Evolutionary conservation across 2,329 filamentous ascomycete genomes (phyloP).

Genomic region (Curvularia eragrostidis): DNA sequence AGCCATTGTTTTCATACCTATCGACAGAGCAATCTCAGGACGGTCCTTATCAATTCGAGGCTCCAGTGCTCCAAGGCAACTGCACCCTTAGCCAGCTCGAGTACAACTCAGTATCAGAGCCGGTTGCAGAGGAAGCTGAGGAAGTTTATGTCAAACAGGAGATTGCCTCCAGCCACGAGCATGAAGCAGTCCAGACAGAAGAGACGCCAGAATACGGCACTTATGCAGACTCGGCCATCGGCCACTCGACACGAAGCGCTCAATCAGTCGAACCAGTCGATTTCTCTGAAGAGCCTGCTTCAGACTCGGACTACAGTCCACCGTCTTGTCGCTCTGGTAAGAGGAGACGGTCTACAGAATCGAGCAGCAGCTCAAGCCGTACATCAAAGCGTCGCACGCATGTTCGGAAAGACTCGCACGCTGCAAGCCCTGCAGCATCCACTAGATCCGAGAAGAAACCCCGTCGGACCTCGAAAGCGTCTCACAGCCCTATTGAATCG

Average conservation of each 20-base stretch:
- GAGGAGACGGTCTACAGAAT: conserved; percentile 38
- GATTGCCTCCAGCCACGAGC: conserved; percentile 25
- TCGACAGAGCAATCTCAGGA: conserved; percentile 25
- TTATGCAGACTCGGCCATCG: conserved; percentile 38
- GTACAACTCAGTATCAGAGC: conserved; percentile 39
- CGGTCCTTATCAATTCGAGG: conserved; percentile 20
- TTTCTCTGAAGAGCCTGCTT: conserved; percentile 36
- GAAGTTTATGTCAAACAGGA: conserved; percentile 34
- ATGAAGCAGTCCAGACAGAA: conserved; percentile 27
- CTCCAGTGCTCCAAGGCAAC: conserved; percentile 21
- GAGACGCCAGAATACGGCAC: conserved; percentile 17
- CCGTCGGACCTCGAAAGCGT: conserved; percentile 21
- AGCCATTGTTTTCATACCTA: conserved; percentile 28
- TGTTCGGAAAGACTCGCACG: conserved; percentile 32
- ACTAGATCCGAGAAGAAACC: conserved; percentile 29
- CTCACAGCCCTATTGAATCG: conserved; percentile 17
- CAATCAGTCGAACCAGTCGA: conserved; percentile 48
- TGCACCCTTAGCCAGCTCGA: conserved; percentile 45
- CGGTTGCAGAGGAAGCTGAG: conserved; percentile 35
- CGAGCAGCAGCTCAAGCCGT: conserved; percentile 27
- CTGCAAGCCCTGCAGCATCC: conserved; percentile 13
- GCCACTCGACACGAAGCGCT: conserved; percentile 40
- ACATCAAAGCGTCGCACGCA: conserved; percentile 27
- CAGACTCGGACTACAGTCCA: conserved; percentile 49
- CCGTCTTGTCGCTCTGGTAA: conserved; percentile 24